Base-by-base conservation (phyloP, 192 early-diverging fungal genomes). In the Chytriomyces sp. region DNA sequence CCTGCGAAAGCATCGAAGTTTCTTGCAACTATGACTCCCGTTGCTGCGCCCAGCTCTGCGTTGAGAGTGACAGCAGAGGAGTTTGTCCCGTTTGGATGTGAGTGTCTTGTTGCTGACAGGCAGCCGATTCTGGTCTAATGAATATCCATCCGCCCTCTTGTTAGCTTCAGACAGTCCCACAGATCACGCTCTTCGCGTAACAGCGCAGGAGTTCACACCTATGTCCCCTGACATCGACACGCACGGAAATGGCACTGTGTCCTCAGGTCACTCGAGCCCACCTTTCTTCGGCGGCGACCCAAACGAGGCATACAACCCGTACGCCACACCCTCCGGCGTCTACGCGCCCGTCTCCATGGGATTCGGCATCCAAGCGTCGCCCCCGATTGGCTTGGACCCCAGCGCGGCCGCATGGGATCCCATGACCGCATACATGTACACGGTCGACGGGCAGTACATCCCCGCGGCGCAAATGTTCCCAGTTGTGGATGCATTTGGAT, bases 241-340 rank as follows among this genome's bases (percentile, higher is more conserved):
- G n/a, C n/a, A n/a, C n/a, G n/a, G n/a, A n/a, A n/a, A n/a, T n/a
- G n/a, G n/a, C n/a, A n/a, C n/a, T n/a, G n/a, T n/a, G 8, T 52
- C 63, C 7, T 12, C 22, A 26, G 63, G 63, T 7, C 33, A 22
- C 39, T 33, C 40, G 10, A 25, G 39, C 39, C 68, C 68, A 5
- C 55, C 57, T 28, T 70, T 59, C 57, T 34, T 54, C 19, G 65
- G 65, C n/a, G 65, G 52, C 7, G 65, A 67, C 33, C 65, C 65
- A 5, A 33, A 25, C 2, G 65, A 67, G 32, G 65, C 52, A 22
- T 49, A n/a, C 22, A 49, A 49, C 44, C 44, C 44, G 22, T 49
- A 49, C 44, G 44, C 44, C 14, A n/a, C 14, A 49, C 44, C 44
- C 44, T n/a, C 1, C 22, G 2, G 22, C 44, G 17, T n/a, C 14